Evolutionary conservation across 345 rosid species (phyloP).

Genomic region (Citrus australasica): DNA sequence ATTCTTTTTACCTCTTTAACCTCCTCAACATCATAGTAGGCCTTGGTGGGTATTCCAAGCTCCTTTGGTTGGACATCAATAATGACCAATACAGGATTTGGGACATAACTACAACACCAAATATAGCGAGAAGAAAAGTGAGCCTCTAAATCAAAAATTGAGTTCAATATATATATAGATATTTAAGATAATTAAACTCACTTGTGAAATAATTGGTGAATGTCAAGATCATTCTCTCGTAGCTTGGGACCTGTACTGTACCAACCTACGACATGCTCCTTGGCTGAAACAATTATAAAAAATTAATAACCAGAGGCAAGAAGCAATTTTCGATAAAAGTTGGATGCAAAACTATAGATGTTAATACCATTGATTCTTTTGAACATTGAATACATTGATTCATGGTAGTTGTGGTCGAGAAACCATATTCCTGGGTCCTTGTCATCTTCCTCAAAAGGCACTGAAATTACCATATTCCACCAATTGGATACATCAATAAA

Average conservation of each 20-base stretch:
- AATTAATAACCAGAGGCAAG: neutral
- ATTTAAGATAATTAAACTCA: constrained; percentile 23
- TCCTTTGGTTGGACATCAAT: constrained; percentile 92
- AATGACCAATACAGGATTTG: constrained; percentile 83
- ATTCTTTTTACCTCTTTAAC: constrained; percentile 54
- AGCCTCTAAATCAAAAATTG: neutral
- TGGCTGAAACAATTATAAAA: constrained; percentile 48
- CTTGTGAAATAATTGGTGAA: constrained; percentile 72
- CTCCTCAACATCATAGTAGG: constrained; percentile 83
- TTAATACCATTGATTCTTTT: constrained; percentile 83
- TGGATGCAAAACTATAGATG: neutral
- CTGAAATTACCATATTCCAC: constrained; percentile 31
- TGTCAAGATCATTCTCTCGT: constrained; percentile 81
- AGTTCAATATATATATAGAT: neutral
- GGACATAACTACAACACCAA: constrained; percentile 62
- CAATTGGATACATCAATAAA: neutral
- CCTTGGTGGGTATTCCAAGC: constrained; percentile 86
- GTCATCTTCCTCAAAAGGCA: constrained; percentile 97
- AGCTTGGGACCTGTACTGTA: constrained; percentile 93
- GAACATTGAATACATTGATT: constrained; percentile 93
- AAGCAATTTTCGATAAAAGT: neutral
- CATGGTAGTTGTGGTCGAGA: constrained; percentile 97
- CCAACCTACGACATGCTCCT: constrained; percentile 99
- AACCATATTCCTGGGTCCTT: constrained; percentile 92
- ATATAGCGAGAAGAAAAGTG: neutral